Evolutionary conservation across 768 basidiomycete species (phyloP).

Genomic region (Lenzites betulinus): DNA sequence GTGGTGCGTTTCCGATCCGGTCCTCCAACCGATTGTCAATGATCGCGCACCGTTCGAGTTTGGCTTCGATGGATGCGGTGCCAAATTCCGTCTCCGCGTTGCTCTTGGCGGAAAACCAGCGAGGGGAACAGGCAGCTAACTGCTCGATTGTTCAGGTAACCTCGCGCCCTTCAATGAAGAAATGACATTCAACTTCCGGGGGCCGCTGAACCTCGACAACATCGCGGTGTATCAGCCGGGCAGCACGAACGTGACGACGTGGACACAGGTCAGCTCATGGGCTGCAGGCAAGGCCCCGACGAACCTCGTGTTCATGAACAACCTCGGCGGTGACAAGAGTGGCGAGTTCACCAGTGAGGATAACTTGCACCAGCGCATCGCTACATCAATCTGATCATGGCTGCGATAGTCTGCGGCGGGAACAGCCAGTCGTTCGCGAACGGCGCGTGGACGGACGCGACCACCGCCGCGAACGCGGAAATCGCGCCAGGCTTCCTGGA

Average conservation of each 20-base stretch:
- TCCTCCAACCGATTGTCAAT: no score
- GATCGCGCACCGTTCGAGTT: no score
- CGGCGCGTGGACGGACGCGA: slow-evolving; percentile 27
- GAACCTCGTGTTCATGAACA: slow-evolving; percentile 36
- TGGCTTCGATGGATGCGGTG: background rate
- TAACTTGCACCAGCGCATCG: background rate
- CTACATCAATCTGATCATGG: background rate
- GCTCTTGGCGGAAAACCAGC: background rate
- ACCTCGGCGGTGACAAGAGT: slow-evolving; percentile 28
- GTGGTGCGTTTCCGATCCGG: slow-evolving; percentile 5
- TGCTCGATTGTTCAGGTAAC: slow-evolving; percentile 12
- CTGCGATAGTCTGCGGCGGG: slow-evolving; percentile 28
- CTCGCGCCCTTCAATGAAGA: slow-evolving; percentile 34
- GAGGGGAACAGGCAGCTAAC: background rate
- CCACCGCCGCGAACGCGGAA: slow-evolving; percentile 28
- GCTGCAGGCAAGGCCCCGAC: slow-evolving; percentile 20
- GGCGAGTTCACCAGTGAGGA: slow-evolving; percentile 28
- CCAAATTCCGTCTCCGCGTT: background rate
- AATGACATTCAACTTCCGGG: slow-evolving; percentile 32
- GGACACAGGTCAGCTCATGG: slow-evolving; percentile 30
- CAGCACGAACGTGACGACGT: slow-evolving; percentile 21
- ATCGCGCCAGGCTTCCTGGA: slow-evolving; percentile 22
- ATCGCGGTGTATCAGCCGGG: slow-evolving; percentile 34
- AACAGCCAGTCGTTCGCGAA: slow-evolving; percentile 34
- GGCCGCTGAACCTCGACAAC: slow-evolving; percentile 30